Percentiles rank a stretch among this genome's conserved stretches.
Conservation (phyloP, 352 stramenopile species). For the Pythium guiyangense region DNA sequence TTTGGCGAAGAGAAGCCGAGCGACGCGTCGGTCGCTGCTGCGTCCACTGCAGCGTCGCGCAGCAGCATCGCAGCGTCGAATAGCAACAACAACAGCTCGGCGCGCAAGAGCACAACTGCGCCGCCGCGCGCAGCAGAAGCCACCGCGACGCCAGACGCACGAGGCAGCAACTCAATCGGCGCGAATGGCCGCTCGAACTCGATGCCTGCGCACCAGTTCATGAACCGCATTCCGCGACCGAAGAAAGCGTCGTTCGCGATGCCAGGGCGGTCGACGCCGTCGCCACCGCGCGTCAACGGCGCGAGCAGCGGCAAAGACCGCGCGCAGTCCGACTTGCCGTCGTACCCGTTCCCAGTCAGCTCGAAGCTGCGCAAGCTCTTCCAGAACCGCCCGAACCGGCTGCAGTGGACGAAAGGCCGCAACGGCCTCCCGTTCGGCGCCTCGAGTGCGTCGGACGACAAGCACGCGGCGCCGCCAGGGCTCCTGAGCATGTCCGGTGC, state of each 20-base stretch:
- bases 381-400: slow-evolving; percentile 34
- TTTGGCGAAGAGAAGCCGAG: slow-evolving; percentile 62
- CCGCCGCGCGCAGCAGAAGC: neutral
- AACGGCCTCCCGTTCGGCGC: slow-evolving; percentile 1
- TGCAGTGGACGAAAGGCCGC: slow-evolving; percentile 47
- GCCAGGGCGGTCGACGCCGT: slow-evolving; percentile 1
- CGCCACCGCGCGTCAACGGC: neutral
- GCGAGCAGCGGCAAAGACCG: neutral
- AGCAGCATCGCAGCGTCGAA: neutral
- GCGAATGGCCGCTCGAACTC: slow-evolving; percentile 21
- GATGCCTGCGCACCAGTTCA: slow-evolving; percentile 24
- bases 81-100: neutral
- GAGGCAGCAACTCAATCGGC: neutral
- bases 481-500: slow-evolving; percentile 41
- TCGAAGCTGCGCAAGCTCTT: slow-evolving; percentile 76
- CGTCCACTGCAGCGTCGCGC: slow-evolving; percentile 2
- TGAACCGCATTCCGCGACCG: slow-evolving; percentile 12
- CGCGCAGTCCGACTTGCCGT: slow-evolving; percentile 13
- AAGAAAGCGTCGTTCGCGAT: slow-evolving; percentile 28
- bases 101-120: slow-evolving; percentile 3
- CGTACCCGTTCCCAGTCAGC: slow-evolving; percentile 64
- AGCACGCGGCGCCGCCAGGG: neutral
- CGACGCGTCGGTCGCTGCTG: slow-evolving; percentile 1
- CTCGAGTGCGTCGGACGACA: slow-evolving; percentile 1
- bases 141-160: neutral